Percentiles rank a stretch among this genome's conserved stretches.
Conservation (phyloP, 345 rosid species). For the Salix arbutifolia region DNA sequence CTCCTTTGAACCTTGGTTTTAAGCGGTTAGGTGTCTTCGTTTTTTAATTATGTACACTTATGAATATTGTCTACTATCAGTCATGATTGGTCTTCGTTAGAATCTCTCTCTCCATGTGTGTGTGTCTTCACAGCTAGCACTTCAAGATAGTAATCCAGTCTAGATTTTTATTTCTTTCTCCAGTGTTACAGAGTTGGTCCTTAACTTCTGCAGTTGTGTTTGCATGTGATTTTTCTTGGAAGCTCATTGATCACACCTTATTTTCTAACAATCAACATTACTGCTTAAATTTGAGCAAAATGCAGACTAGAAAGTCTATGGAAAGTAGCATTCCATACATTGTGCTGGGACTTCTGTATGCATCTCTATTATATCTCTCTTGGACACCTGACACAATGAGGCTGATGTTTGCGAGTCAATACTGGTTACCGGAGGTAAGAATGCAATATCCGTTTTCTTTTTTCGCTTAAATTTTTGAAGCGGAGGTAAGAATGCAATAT, state of each 20-base stretch:
- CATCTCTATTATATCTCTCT: conserved; percentile 68
- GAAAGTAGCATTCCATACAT: conserved; percentile 63
- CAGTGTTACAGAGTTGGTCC: not conserved
- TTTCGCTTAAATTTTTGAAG: not conserved
- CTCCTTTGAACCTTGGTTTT: not conserved
- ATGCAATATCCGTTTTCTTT: not conserved
- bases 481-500: conserved; percentile 39
- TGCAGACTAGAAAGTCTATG: conserved; percentile 77
- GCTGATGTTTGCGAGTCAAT: conserved; percentile 70
- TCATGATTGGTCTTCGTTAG: not conserved
- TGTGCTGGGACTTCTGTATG: conserved; percentile 65
- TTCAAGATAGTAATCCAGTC: not conserved
- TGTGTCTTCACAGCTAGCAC: not conserved
- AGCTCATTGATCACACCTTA: not conserved
- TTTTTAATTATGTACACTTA: not conserved
- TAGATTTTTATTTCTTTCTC: not conserved
- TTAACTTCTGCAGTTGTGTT: not conserved
- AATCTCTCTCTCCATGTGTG: not conserved
- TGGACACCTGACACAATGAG: conserved; percentile 76
- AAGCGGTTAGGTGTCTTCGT: not conserved
- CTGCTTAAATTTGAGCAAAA: not conserved
- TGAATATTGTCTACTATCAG: not conserved
- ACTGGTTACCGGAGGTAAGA: conserved; percentile 80
- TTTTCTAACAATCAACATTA: not conserved
- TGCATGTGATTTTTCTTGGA: not conserved